A percentile compares a stretch with the other conserved stretches of the same genome.
phyloP scores from a whole-genome alignment of 1,139 yeast genomes.

The Hansenula sp. region DNA sequence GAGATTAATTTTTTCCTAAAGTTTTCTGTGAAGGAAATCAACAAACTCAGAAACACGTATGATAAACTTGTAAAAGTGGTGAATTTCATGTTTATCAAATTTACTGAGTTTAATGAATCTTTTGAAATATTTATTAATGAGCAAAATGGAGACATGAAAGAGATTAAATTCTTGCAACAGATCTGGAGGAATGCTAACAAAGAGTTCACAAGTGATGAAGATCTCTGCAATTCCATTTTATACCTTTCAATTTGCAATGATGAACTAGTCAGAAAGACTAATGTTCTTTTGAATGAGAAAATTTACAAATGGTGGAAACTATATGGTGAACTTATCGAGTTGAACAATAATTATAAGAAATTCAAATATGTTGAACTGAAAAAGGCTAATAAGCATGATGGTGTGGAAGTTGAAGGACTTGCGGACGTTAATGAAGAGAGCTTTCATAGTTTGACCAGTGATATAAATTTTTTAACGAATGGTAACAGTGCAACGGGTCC shows the following conservation, averaged over 20 bases:
- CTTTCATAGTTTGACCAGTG: conserved; percentile 11
- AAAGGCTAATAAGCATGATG: conserved; percentile 5
- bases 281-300: conserved; percentile 32
- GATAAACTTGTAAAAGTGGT: conserved; percentile 39
- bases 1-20: conserved; percentile 56
- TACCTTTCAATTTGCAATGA: conserved; percentile 24
- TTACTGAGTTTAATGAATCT: conserved; percentile 33
- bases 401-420: conserved; percentile 3
- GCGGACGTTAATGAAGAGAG: conserved; percentile 14
- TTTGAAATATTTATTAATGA: conserved; percentile 18
- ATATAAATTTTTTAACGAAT: conserved; percentile 7
- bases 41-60: conserved; percentile 28
- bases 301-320: conserved; percentile 51
- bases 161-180: conserved; percentile 15
- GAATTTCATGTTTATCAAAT: conserved; percentile 40
- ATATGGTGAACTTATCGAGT: conserved; percentile 28
- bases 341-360: conserved; percentile 27
- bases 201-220: conserved; percentile 20
- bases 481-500: conserved; percentile 1
- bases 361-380: conserved; percentile 12
- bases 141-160: conserved; percentile 23
- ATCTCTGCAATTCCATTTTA: conserved; percentile 13
- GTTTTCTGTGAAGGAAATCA: conserved; percentile 47
- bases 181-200: conserved; percentile 12
- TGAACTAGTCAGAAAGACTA: conserved; percentile 39